Conservation (phyloP, 2,329 filamentous ascomycete genomes). For the Chalaropsis ovoidea region DNA sequence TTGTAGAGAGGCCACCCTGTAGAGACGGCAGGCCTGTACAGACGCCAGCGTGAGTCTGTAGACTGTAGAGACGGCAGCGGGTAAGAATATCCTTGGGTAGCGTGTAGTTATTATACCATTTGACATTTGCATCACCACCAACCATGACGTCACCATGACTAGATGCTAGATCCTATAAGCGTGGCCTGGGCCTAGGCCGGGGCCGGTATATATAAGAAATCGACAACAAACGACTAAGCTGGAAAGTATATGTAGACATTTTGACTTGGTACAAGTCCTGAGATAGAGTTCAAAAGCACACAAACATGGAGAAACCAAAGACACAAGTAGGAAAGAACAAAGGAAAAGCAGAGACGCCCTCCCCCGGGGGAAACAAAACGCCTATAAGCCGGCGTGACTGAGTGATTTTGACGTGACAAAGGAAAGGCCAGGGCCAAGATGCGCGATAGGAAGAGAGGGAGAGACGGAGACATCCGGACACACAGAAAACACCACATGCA, state of each 20-base stretch:
- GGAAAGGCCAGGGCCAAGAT: neutral
- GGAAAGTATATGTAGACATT: neutral
- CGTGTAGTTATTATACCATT: neutral
- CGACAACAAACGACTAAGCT: neutral
- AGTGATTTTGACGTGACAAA: conserved; percentile 12
- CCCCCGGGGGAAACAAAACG: neutral
- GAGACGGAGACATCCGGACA: neutral
- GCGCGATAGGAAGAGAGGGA: no score
- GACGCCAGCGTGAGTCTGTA: no score
- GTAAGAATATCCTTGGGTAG: neutral
- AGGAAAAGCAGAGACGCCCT: neutral
- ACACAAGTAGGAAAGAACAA: neutral
- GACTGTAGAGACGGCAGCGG: no score
- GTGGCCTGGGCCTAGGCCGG: neutral
- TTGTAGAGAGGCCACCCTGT: no score
- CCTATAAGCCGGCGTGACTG: neutral
- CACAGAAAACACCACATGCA: no score
- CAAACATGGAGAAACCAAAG: neutral
- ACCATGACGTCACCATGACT: neutral
- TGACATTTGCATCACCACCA: neutral
- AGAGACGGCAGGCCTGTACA: no score
- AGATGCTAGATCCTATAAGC: neutral
- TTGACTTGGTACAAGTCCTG: conserved; percentile 7
- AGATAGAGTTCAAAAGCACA: neutral
- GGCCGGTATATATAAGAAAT: neutral